Evolutionary conservation across 495 filamentous ascomycete species (phyloP).

Genomic region (Penicillium chermesinum): DNA sequence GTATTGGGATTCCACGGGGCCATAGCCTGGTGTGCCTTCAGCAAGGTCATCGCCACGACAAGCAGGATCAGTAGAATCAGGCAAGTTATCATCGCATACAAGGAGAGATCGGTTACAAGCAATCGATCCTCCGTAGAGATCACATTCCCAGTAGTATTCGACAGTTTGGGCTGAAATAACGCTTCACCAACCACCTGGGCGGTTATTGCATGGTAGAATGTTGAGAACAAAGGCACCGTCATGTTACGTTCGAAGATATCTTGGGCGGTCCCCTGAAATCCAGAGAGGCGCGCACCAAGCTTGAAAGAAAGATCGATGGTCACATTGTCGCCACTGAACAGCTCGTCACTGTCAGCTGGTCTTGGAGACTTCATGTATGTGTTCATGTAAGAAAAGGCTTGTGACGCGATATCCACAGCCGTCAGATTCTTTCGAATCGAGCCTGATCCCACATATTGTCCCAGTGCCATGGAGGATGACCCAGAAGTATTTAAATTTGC

Average conservation of each 20-base stretch:
- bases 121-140: neutral
- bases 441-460: neutral
- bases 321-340: neutral
- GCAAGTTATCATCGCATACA: neutral
- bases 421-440: neutral
- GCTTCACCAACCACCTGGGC: neutral
- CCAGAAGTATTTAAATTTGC: neutral
- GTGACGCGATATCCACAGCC: neutral
- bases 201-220: neutral
- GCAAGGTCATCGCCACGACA: neutral
- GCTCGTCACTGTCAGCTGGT: neutral
- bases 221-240: neutral
- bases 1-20: neutral
- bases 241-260: neutral
- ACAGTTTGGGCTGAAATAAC: neutral
- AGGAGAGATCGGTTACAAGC: neutral
- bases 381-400: neutral
- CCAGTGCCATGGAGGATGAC: neutral
- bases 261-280: neutral
- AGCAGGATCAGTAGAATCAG: neutral
- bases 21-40: neutral
- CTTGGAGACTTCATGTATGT: neutral
- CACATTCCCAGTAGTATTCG: neutral
- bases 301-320: neutral
- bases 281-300: neutral